Evolutionary conservation across 2,329 filamentous ascomycete species (phyloP).

Genomic region (Akanthomyces muscarius): DNA sequence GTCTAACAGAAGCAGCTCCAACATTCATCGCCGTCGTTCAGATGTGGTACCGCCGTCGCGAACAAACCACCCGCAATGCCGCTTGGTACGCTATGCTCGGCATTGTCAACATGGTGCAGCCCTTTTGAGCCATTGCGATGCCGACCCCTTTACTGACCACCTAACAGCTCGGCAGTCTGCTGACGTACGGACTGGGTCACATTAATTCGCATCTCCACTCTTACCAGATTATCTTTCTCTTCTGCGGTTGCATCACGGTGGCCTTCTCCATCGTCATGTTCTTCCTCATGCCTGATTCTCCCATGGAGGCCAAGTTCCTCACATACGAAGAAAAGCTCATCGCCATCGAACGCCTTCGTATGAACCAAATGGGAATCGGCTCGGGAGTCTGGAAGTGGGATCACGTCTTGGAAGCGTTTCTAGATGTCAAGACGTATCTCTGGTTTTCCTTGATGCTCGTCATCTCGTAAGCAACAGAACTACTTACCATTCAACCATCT

Average conservation of each 20-base stretch:
- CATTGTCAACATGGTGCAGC: slow-evolving; percentile 29
- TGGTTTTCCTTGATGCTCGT: slow-evolving; percentile 42
- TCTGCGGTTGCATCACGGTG: slow-evolving; percentile 38
- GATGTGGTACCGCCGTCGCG: slow-evolving; percentile 34
- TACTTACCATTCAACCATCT: neutral
- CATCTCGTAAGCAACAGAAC: slow-evolving; percentile 39
- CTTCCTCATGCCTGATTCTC: slow-evolving; percentile 57
- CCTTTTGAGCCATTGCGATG: neutral
- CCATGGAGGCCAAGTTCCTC: slow-evolving; percentile 54
- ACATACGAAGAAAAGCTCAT: slow-evolving; percentile 50
- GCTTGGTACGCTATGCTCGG: slow-evolving; percentile 32
- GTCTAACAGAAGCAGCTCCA: slow-evolving; percentile 22
- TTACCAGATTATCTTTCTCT: slow-evolving; percentile 40
- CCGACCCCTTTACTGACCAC: neutral
- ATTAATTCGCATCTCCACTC: slow-evolving; percentile 27
- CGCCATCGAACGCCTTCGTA: slow-evolving; percentile 51
- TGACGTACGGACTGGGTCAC: slow-evolving; percentile 31
- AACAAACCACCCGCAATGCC: slow-evolving; percentile 31
- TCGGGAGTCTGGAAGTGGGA: slow-evolving; percentile 34
- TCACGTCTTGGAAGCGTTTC: slow-evolving; percentile 33
- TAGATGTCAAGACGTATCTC: slow-evolving; percentile 35
- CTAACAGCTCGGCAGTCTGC: slow-evolving; percentile 26
- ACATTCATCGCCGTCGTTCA: slow-evolving; percentile 31
- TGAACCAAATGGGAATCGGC: slow-evolving; percentile 41
- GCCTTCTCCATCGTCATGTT: slow-evolving; percentile 46